Evolutionary conservation across 2,329 filamentous ascomycete genomes (phyloP).

Genomic region (Acrodontium crateriforme): DNA sequence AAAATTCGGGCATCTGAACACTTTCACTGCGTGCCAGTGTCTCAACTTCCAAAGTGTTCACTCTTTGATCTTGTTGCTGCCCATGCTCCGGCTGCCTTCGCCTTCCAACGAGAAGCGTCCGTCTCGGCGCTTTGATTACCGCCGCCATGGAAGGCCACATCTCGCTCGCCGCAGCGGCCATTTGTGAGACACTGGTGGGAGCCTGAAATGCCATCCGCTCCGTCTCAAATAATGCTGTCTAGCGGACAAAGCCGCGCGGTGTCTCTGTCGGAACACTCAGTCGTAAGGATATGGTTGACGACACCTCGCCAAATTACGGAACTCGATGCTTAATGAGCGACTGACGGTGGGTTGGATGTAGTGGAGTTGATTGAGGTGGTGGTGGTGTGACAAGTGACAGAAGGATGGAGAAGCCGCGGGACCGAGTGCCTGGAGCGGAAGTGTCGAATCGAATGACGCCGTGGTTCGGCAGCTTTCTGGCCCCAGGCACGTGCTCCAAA

Average conservation of each 20-base stretch:
- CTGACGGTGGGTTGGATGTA: too few relatives aligned
- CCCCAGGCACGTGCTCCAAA: neutral
- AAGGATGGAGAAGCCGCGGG: neutral
- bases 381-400: neutral
- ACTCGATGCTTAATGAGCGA: too few relatives aligned
- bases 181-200: constrained; percentile 34
- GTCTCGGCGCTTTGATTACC: constrained; percentile 19
- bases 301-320: neutral
- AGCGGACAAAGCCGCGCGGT: neutral
- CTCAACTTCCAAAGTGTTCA: neutral
- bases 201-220: constrained; percentile 38
- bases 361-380: neutral
- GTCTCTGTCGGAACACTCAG: neutral
- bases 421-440: neutral
- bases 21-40: neutral
- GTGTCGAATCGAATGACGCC: neutral
- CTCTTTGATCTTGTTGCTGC: constrained; percentile 3
- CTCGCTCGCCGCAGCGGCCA: constrained; percentile 25
- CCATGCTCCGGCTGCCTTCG: constrained; percentile 9
- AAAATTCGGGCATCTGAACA: constrained; percentile 1
- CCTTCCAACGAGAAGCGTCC: constrained; percentile 11
- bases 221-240: neutral
- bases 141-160: constrained; percentile 28
- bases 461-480: neutral
- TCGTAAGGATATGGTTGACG: neutral